Evolutionary conservation across 2,329 filamentous ascomycete genomes (phyloP), one percentile per base, ranked within the genome.

Genomic region (Aspergillus puulaauensis): DNA sequence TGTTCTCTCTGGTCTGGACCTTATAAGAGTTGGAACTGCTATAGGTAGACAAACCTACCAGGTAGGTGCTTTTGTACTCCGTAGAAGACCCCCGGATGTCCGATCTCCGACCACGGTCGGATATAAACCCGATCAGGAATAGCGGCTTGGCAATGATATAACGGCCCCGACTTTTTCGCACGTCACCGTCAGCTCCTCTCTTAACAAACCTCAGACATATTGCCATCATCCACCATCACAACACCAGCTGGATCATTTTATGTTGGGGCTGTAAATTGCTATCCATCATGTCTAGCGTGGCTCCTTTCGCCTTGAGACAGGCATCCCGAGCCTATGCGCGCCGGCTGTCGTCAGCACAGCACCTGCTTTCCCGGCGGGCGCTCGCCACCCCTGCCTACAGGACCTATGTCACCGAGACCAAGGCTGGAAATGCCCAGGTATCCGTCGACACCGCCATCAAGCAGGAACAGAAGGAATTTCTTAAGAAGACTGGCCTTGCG

Each of bases 401-500:
- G 71, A 83, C 80, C 68, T 96, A 96, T 82, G 92, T 96, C 62
- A 90, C 91, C 27, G 89, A 93, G 79, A 89, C 90, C 60, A 91
- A 89, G 80, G 83, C 86, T 64, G 70, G 67, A 56, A 74, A 75
- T 56, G 87, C 90, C 51, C 91, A 92, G 72, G 90, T 96, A 69
- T 87, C 86, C 67, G 79, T 91, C 57, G 91, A 96, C 69, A 90
- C 89, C 11, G 87, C 91, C 59, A 93, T 96, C 76, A 90, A 90
- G 74, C 82, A 92, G 60, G 91, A 96, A 65, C 91, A 93, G 78
- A 90, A 90, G 74, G 87, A 90, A 33, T 95, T 96, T 64, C 70
- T 85, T 54, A 75, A 81, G 35, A 74, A 86, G 74, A 85, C 83
- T 8, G 84, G 84, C 31, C 73, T 80, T 56, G 71, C 75, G 50